Base-by-base conservation (phyloP, 495 filamentous ascomycete genomes). In the Opeltia flavorubescens region DNA sequence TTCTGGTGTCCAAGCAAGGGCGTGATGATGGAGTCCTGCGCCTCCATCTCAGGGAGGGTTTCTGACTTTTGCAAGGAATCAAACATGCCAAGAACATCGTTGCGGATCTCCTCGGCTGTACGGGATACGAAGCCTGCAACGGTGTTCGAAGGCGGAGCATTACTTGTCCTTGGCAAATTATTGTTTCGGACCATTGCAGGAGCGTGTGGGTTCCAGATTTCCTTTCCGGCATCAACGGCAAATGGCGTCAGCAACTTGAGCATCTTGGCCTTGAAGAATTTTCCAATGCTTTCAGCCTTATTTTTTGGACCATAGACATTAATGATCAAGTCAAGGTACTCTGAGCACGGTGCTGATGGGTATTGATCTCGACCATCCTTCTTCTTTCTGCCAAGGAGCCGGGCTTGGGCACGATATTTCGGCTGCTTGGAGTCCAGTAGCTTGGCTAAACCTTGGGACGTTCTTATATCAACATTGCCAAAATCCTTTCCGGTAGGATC, bases 71-170 rank as follows among this genome's bases (percentile, higher is more conserved):
- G 66, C 13, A 96, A 74, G 12, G 75, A 78, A 61, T 95, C 86
- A 53, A 98, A 94, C 66, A 96, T 85, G 31, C 76, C 78, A 59
- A 85, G 74, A 11, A 95, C 83, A 23, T 94, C 87, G 54, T 76
- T 75, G 4, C 80, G 80, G 25, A 93, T 78, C 60, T 95, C 88
- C 54, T 96, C 89, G 3, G 76, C 75, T 1, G 83, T 86, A 12
- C 85, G 74, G 31, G 65, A 62, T 46, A 75, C 68, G 50, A 73
- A 73, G 44, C 63, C 69, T 33, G 66, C 49, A 3, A 61, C 61
- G 41, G 39, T 50, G 48, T 28, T 18, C n/a, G 27, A 11, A 24
- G 40, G 33, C 34, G 38, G 46, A 58, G 34, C 46, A 46, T 17
- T 47, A 20, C 24, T 41, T 38, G 33, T 59, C 29, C 41, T 35